These are phyloP conservation scores for Nannizziopsis barbatae DNA, from an alignment of 2,329 filamentous ascomycete species.

Conservation along the genomic window DNA sequence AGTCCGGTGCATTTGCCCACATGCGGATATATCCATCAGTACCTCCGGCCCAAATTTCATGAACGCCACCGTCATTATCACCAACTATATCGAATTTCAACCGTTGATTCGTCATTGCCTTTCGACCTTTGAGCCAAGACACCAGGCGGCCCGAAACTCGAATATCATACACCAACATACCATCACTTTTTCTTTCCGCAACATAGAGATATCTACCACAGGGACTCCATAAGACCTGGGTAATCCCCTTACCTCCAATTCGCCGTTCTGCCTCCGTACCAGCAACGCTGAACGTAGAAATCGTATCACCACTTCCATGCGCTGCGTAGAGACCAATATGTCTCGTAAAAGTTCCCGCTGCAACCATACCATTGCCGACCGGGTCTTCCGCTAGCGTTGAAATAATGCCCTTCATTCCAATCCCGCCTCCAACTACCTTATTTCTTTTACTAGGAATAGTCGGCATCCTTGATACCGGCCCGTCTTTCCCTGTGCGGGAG, in stretches of 20 bases:
- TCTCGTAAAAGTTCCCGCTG: slow-evolving; percentile 48
- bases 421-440: slow-evolving; percentile 36
- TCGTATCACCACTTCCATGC: slow-evolving; percentile 38
- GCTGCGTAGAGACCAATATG: slow-evolving; percentile 46
- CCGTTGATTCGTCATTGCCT: slow-evolving; percentile 43
- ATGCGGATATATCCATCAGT: slow-evolving; percentile 44
- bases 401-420: slow-evolving; percentile 47
- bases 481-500: slow-evolving; percentile 34
- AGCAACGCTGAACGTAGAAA: slow-evolving; percentile 42
- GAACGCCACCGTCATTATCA: slow-evolving; percentile 25
- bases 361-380: slow-evolving; percentile 38
- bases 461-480: slow-evolving; percentile 36
- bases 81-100: slow-evolving; percentile 44
- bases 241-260: slow-evolving; percentile 44
- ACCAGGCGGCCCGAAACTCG: slow-evolving; percentile 43
- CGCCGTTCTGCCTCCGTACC: slow-evolving; percentile 29
- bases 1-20: slow-evolving; percentile 39
- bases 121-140: slow-evolving; percentile 39
- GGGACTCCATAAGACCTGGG: slow-evolving; percentile 46
- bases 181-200: slow-evolving; percentile 46
- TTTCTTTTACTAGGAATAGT: slow-evolving; percentile 42
- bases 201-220: slow-evolving; percentile 49
- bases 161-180: slow-evolving; percentile 49
- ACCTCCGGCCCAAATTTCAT: slow-evolving; percentile 51
- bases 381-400: slow-evolving; percentile 41